Percentiles rank a stretch among this genome's conserved stretches.
These are phyloP conservation scores for Lactarius sanguifluus DNA, from an alignment of 768 basidiomycete species.

Conservation along the genomic window DNA sequence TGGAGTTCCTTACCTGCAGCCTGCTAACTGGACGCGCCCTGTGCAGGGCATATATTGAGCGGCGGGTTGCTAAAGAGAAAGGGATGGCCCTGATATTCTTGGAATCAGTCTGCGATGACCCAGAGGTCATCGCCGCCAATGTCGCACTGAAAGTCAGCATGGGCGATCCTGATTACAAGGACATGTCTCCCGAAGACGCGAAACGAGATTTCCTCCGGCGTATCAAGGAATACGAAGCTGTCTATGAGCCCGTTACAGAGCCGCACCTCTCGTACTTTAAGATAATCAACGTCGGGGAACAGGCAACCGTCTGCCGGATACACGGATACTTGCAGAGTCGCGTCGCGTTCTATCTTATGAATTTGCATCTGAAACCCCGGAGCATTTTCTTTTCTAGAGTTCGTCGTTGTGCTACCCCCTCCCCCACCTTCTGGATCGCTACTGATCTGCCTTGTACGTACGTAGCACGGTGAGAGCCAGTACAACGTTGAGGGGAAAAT, in stretches of 20 bases:
- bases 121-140: conserved; percentile 91
- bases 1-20: not conserved
- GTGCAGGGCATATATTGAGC: conserved; percentile 74
- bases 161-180: conserved; percentile 97
- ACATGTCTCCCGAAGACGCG: conserved; percentile 80
- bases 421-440: not conserved
- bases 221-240: conserved; percentile 90
- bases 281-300: conserved; percentile 90
- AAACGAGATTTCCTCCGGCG: conserved; percentile 87
- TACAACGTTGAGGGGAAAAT: conserved; percentile 97
- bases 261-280: conserved; percentile 86
- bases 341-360: conserved; percentile 98
- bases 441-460: conserved; percentile 37
- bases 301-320: conserved; percentile 83
- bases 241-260: conserved; percentile 95
- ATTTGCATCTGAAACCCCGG: conserved; percentile 93
- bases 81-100: conserved; percentile 89
- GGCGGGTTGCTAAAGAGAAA: conserved; percentile 81
- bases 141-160: conserved; percentile 93
- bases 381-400: conserved; percentile 96
- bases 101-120: conserved; percentile 94
- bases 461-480: conserved; percentile 95
- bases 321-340: conserved; percentile 95
- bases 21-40: not conserved
- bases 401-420: conserved; percentile 33